phyloP scores from a whole-genome alignment of 306 rosid genomes.

The Bauhinia variegata region DNA sequence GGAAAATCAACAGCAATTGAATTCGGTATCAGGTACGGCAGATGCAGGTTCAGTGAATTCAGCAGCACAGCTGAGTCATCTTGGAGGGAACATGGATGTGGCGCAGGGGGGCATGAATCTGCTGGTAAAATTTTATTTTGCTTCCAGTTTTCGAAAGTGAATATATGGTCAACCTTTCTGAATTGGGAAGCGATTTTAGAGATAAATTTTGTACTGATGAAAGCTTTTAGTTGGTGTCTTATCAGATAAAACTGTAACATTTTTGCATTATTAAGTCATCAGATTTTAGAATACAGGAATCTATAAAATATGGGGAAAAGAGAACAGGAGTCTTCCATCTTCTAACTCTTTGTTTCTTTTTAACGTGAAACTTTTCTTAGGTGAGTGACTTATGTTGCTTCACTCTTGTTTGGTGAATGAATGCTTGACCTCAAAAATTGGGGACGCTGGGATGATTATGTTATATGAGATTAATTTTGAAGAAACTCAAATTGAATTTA shows the following conservation, averaged over 20 bases:
- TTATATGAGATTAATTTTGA: not conserved
- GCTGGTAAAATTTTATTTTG: slow-evolving; percentile 32
- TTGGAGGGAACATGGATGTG: slow-evolving; percentile 1
- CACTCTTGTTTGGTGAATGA: not conserved
- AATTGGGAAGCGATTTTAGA: not conserved
- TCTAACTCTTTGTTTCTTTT: too few relatives aligned
- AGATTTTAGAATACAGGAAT: too few relatives aligned
- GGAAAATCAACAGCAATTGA: not conserved
- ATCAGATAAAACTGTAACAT: not conserved
- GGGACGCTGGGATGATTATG: not conserved
- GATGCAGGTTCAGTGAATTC: slow-evolving; percentile 7
- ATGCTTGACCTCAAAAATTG: not conserved
- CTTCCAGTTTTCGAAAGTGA: not conserved
- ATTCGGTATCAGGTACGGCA: slow-evolving; percentile 9
- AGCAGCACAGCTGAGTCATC: slow-evolving; percentile 3
- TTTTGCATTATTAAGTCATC: not conserved
- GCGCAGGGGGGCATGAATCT: not conserved
- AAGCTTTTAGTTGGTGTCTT: not conserved
- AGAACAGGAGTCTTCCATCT: too few relatives aligned
- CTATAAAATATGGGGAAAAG: too few relatives aligned
- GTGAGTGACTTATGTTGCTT: not conserved
- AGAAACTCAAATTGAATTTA: not conserved
- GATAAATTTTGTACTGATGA: not conserved
- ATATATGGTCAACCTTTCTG: not conserved
- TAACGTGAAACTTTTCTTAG: not conserved